A percentile compares a stretch with the other conserved stretches of the same genome.
Evolutionary conservation across 169 alveolate species (phyloP).

Genomic region (Fabrea salina): DNA sequence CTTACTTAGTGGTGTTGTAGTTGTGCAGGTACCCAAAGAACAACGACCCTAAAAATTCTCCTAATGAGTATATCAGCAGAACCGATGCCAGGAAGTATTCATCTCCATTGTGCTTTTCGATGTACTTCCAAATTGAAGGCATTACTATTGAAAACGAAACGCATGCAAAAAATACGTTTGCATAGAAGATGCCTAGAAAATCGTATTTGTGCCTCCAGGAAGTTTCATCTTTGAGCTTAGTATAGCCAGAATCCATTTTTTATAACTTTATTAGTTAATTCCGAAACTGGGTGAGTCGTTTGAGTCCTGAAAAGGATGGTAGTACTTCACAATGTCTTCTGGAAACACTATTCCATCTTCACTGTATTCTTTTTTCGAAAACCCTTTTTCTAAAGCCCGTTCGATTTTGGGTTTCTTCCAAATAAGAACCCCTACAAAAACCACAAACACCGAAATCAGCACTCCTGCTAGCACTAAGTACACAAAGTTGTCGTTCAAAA

Average conservation of each 20-base stretch:
- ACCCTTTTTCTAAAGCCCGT: background rate
- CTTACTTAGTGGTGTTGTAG: background rate
- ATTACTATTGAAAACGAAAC: background rate
- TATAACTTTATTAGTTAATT: too few species aligned
- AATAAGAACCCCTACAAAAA: background rate
- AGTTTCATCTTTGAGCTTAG: background rate
- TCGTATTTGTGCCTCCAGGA: background rate
- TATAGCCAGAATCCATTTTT: too few species aligned
- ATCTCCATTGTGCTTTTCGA: background rate
- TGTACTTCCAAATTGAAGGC: background rate
- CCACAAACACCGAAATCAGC: background rate
- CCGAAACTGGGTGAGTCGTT: background rate
- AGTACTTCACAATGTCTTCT: conserved; percentile 7
- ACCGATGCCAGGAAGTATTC: background rate
- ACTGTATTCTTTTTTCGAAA: background rate
- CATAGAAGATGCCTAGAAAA: background rate
- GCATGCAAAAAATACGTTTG: background rate
- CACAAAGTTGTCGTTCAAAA: background rate
- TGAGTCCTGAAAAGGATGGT: background rate
- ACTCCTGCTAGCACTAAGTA: background rate
- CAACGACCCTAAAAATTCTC: background rate
- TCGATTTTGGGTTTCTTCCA: background rate
- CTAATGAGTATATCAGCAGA: background rate
- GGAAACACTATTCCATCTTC: conserved; percentile 10
- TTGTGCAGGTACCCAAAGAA: background rate